Evolutionary conservation across 108 stramenopile species (phyloP).

Genomic region (Fistulifera pelliculosa): DNA sequence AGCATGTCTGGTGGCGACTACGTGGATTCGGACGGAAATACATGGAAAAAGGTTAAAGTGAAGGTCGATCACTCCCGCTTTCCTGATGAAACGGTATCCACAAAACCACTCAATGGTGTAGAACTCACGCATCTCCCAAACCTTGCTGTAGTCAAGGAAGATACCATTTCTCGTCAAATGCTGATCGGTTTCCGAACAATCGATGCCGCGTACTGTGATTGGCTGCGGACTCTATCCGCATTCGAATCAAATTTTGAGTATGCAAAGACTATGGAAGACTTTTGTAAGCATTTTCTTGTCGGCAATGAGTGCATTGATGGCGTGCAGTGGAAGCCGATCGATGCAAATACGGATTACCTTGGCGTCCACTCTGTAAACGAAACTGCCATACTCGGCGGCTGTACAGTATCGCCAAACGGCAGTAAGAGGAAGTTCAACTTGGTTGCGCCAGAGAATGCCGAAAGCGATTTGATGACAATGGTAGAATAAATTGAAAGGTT

Average conservation of each 20-base stretch:
- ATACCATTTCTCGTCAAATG: slow-evolving; percentile 25
- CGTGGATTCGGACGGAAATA: slow-evolving; percentile 1
- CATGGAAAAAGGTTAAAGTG: slow-evolving; percentile 3
- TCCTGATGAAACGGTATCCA: neutral
- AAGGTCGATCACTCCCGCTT: neutral
- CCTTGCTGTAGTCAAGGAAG: slow-evolving; percentile 36
- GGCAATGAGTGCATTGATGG: slow-evolving; percentile 38
- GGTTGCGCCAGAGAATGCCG: too few relatives aligned
- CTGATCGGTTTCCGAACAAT: slow-evolving; percentile 45
- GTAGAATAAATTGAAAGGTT: too few relatives aligned
- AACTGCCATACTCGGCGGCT: too few relatives aligned
- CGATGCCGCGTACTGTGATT: slow-evolving; percentile 51
- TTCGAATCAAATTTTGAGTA: slow-evolving; percentile 12
- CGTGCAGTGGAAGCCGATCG: slow-evolving; percentile 29
- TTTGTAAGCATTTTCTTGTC: slow-evolving; percentile 34
- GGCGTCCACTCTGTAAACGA: too few relatives aligned
- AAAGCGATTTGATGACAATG: too few relatives aligned
- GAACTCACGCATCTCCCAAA: slow-evolving; percentile 8
- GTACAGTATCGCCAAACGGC: too few relatives aligned
- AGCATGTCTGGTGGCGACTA: neutral
- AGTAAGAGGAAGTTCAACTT: too few relatives aligned
- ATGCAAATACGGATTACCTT: neutral
- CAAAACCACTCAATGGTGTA: neutral
- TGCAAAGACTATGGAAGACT: slow-evolving; percentile 16
- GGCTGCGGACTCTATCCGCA: slow-evolving; percentile 16